These are phyloP conservation scores for Paraphoma chrysanthemicola DNA, from an alignment of 2,329 filamentous ascomycete species.

Conservation along the genomic window DNA sequence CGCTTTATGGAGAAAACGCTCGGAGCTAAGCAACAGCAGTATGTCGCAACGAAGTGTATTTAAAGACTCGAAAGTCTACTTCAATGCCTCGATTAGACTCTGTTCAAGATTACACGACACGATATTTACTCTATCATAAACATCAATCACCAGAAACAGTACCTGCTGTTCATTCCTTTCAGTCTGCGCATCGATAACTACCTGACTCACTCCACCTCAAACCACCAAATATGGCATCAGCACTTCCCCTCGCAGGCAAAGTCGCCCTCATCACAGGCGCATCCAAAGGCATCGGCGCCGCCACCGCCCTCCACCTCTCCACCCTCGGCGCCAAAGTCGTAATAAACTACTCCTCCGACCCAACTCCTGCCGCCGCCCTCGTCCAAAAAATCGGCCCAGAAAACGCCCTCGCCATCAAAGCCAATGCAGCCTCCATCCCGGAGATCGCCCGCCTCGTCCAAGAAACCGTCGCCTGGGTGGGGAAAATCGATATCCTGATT, in stretches of 20 bases:
- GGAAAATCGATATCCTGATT: constrained; percentile 63
- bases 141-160: no score
- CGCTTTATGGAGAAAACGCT: no score
- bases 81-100: no score
- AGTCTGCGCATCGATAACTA: no score
- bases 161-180: no score
- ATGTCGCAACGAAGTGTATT: no score
- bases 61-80: no score
- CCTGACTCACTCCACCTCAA: no score
- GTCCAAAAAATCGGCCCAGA: constrained; percentile 56
- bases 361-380: constrained; percentile 61
- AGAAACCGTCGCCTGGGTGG: constrained; percentile 42
- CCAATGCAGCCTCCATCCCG: constrained; percentile 50
- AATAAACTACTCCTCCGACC: constrained; percentile 65
- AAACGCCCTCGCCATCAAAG: constrained; percentile 62
- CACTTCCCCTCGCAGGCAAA: constrained; percentile 30
- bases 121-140: no score
- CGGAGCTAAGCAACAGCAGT: no score
- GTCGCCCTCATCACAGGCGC: constrained; percentile 39
- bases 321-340: constrained; percentile 53
- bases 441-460: constrained; percentile 59
- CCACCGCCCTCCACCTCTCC: constrained; percentile 47
- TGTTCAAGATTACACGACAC: no score
- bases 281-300: constrained; percentile 38
- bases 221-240: constrained; percentile 2